Percentiles rank a stretch among this genome's conserved stretches.
Evolutionary conservation across 352 stramenopile genomes (phyloP).

Genomic region (Pythium plurisporium): DNA sequence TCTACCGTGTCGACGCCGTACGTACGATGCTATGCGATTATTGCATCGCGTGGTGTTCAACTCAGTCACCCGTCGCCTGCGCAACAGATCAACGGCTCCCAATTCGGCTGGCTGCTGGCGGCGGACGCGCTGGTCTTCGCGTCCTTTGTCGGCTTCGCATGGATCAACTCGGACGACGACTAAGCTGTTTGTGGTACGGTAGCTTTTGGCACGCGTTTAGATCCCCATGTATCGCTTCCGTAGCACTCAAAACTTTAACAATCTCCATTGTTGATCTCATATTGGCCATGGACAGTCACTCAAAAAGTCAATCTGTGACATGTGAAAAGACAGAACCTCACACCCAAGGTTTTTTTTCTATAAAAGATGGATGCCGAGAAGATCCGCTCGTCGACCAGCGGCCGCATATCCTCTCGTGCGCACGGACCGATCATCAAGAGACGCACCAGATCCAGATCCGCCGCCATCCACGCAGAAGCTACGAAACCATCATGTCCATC

Average conservation of each 20-base stretch:
- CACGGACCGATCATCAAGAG: slow-evolving; percentile 5
- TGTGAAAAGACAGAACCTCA: slow-evolving; percentile 2
- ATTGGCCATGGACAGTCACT: too few species aligned
- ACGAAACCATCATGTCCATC: slow-evolving; percentile 30
- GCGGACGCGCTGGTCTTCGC: slow-evolving; percentile 57
- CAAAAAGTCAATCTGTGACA: slow-evolving; percentile 14
- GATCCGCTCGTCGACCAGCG: neutral
- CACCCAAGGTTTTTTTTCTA: neutral
- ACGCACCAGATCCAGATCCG: neutral
- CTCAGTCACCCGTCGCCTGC: too few species aligned
- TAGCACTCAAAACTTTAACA: too few species aligned
- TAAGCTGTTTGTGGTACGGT: too few species aligned
- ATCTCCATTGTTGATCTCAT: too few species aligned
- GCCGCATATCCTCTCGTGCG: neutral
- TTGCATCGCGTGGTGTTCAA: too few species aligned
- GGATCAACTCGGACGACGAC: slow-evolving; percentile 28
- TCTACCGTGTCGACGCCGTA: slow-evolving; percentile 64
- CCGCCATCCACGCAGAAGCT: neutral
- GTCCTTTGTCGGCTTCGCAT: slow-evolving; percentile 50
- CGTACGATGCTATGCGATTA: too few species aligned
- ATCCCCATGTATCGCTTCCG: too few species aligned
- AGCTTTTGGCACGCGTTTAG: too few species aligned
- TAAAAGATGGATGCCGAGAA: neutral
- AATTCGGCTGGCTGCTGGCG: slow-evolving; percentile 57
- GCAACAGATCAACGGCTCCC: slow-evolving; percentile 51